Conservation (phyloP, 495 filamentous ascomycete species). For the Trichoderma gamsii region DNA sequence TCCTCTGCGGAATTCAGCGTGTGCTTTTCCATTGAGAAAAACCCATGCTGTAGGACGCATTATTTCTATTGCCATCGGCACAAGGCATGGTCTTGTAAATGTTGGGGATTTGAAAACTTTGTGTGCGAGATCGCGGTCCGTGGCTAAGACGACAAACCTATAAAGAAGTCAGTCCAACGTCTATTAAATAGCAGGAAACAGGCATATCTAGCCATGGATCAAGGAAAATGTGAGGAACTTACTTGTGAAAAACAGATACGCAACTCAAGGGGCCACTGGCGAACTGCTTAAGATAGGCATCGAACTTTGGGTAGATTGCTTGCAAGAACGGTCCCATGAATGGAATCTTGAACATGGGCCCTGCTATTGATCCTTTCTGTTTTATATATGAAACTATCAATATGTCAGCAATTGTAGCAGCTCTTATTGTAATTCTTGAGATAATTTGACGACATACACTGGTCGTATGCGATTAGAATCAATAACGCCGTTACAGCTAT, state of each 20-base stretch:
- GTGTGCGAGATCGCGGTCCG: slow-evolving; percentile 86
- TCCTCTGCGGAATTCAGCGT: slow-evolving; percentile 95
- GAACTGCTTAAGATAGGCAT: slow-evolving; percentile 85
- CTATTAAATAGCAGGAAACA: background rate
- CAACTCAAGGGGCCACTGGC: slow-evolving; percentile 80
- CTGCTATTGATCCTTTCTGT: slow-evolving; percentile 75
- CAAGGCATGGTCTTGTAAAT: slow-evolving; percentile 93
- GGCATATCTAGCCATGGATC: background rate
- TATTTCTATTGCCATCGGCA: slow-evolving; percentile 90
- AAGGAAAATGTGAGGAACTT: slow-evolving; percentile 28
- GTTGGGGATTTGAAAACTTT: slow-evolving; percentile 94
- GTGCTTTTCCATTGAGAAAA: slow-evolving; percentile 89
- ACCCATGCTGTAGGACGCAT: slow-evolving; percentile 92
- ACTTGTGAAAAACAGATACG: slow-evolving; percentile 98
- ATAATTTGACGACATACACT: slow-evolving; percentile 11
- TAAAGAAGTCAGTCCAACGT: background rate
- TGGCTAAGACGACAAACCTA: slow-evolving; percentile 93
- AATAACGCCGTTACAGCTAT: slow-evolving; percentile 20
- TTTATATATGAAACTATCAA: slow-evolving; percentile 69
- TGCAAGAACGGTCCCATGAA: slow-evolving; percentile 91
- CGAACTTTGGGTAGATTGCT: slow-evolving; percentile 81
- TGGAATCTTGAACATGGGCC: slow-evolving; percentile 74
- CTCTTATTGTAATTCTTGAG: background rate
- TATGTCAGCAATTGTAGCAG: background rate
- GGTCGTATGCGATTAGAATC: slow-evolving; percentile 22